A percentile compares a stretch with the other conserved stretches of the same genome.
Conservation (phyloP, 2,329 filamentous ascomycete species). For the Trichophyton schoenleinii region DNA sequence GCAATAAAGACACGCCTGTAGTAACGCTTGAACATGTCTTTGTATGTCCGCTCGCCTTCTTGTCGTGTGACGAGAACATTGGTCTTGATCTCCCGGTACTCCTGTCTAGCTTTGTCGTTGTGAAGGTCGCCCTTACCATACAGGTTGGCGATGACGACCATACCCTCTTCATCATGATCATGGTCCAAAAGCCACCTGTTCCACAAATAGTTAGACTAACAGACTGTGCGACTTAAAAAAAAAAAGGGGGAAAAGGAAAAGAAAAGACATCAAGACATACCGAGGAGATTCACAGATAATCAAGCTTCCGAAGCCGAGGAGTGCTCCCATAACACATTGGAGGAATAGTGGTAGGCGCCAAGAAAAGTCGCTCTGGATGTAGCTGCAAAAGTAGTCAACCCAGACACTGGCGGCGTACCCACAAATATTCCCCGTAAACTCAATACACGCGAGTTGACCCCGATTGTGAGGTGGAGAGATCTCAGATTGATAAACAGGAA, state of each 20-base stretch:
- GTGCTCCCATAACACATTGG: slow-evolving; percentile 86
- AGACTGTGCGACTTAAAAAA: not conserved
- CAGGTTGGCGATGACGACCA: slow-evolving; percentile 93
- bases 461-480: slow-evolving; percentile 94
- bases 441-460: slow-evolving; percentile 90
- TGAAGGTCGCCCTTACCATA: slow-evolving; percentile 95
- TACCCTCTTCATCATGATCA: slow-evolving; percentile 95
- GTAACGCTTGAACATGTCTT: slow-evolving; percentile 91
- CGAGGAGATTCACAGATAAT: slow-evolving; percentile 93
- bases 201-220: slow-evolving; percentile 15
- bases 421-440: slow-evolving; percentile 93
- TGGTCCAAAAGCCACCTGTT: slow-evolving; percentile 89
- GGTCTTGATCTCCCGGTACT: slow-evolving; percentile 99
- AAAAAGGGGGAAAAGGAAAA: too few species aligned
- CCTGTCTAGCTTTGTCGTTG: slow-evolving; percentile 79
- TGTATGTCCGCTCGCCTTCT: slow-evolving; percentile 84
- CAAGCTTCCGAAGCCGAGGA: slow-evolving; percentile 74
- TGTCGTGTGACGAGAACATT: slow-evolving; percentile 83
- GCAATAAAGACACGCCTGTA: slow-evolving; percentile 88
- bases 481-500: slow-evolving; percentile 87
- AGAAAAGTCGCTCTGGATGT: slow-evolving; percentile 68
- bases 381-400: slow-evolving; percentile 97
- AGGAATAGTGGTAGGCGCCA: slow-evolving; percentile 84
- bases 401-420: slow-evolving; percentile 94
- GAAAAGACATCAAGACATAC: slow-evolving; percentile 35